Base-by-base conservation (phyloP, 2,329 filamentous ascomycete species). In the Fonsecaea nubica region DNA sequence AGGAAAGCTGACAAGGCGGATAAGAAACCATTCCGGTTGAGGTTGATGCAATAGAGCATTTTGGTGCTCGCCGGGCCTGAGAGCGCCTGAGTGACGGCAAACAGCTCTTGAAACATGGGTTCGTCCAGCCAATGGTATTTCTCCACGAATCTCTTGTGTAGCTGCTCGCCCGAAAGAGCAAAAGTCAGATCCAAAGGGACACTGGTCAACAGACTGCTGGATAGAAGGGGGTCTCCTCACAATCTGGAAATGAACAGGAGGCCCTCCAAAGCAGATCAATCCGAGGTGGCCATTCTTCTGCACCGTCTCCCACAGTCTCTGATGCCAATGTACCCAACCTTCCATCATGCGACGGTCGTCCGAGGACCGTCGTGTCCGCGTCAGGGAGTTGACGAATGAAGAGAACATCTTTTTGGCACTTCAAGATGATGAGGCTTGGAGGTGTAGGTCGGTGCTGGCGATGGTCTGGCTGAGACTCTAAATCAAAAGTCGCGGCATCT, bases 11-110 rank as follows among this genome's bases (percentile, higher is more conserved):
- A 69, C 1, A 90, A 9, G 0, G 88, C 90, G 0, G 84, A 78
- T 2, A 85, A 61, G 4, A 89, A 79, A 0, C 89, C 89, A n/a
- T 83, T 84, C 65, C 87, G 88, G 8, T 91, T 83, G 21, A 90
- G 76, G 40, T 87, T 86, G 52, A 92, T 86, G 66, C 86, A 90
- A 67, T 90, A 92, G 0, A 87, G 75, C 85, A 92, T 89, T 74
- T 92, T 92, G 1, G 90, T 92, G 70, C 86, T 90, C 0, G 72
- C 89, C 0, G 90, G 90, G 0, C 90, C 90, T 0, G 87, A 87
- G 1, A 92, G 81, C 0, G 87, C 87, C 77, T 92, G 90, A 25
- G 84, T 86, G 56, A 92, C 78, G 32, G 87, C 89, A 75, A 92
- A 92, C 0, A 92, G 82, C 73, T 92, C 90, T 75, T 90, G 87